Evolutionary conservation across 73 alveolate species (phyloP).

Genomic region (Tetrahymena thermophila): DNA sequence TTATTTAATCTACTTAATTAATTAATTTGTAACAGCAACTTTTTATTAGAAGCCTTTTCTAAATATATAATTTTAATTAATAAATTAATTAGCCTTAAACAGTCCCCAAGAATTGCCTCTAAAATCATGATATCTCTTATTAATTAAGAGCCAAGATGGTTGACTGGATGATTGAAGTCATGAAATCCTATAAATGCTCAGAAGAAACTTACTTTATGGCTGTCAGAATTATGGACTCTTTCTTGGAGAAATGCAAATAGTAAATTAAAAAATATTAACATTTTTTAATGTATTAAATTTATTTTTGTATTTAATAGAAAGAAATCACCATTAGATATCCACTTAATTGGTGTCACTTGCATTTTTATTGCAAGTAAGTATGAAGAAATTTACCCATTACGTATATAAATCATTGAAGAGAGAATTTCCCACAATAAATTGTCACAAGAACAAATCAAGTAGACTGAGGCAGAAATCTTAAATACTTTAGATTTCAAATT

Average conservation of each 20-base stretch:
- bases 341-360: conserved; percentile 71
- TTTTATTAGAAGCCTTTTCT: not conserved
- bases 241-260: conserved; percentile 36
- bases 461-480: conserved; percentile 23
- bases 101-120: conserved; percentile 3
- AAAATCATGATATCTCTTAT: conserved; percentile 53
- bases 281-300: conserved; percentile 7
- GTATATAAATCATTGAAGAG: conserved; percentile 43
- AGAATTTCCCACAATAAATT: conserved; percentile 31
- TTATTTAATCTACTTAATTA: no score
- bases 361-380: conserved; percentile 85
- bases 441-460: conserved; percentile 7
- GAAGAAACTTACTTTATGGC: conserved; percentile 76
- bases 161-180: conserved; percentile 94
- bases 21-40: not conserved
- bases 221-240: conserved; percentile 77
- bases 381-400: conserved; percentile 92
- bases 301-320: not conserved
- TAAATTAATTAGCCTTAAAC: not conserved
- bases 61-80: not conserved
- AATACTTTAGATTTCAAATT: conserved; percentile 17
- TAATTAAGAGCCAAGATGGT: conserved; percentile 81
- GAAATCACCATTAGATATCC: conserved; percentile 40
- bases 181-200: conserved; percentile 62
- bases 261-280: not conserved